Percentiles rank a stretch among this genome's conserved stretches.
Conservation (phyloP, 345 rosid genomes). For the Trapa bicornis region DNA sequence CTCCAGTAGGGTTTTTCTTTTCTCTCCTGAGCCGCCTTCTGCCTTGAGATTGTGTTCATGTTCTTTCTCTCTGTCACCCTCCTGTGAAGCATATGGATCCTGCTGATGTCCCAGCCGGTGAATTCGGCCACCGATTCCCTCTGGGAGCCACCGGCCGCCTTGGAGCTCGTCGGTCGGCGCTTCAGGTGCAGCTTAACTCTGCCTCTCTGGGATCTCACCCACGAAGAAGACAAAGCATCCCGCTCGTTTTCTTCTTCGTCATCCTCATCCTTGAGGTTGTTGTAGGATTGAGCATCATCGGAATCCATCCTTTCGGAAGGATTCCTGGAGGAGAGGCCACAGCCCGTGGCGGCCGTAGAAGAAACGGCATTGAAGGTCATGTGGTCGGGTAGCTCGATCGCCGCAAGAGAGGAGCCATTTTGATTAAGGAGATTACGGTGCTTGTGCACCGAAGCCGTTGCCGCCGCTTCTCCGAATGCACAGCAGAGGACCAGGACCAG, state of each 20-base stretch:
- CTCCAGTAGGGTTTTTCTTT: constrained; percentile 4
- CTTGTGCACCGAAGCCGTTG: constrained; percentile 24
- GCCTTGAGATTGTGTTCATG: constrained; percentile 40
- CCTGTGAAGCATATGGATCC: constrained; percentile 61
- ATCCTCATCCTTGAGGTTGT: constrained; percentile 3
- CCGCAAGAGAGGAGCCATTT: constrained; percentile 43
- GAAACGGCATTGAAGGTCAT: constrained; percentile 70
- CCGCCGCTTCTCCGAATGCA: constrained; percentile 23
- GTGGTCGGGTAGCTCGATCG: constrained; percentile 49
- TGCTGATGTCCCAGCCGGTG: constrained; percentile 39
- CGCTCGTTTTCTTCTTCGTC: constrained; percentile 5
- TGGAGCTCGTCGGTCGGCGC: constrained; percentile 29
- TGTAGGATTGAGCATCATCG: background rate
- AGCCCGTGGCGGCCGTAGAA: constrained; percentile 43
- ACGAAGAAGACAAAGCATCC: background rate
- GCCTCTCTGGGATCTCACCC: constrained; percentile 9
- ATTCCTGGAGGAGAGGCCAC: constrained; percentile 32
- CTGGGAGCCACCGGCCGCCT: constrained; percentile 9
- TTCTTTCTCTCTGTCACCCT: constrained; percentile 68
- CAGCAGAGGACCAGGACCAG: constrained; percentile 24
- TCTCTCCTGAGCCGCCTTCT: constrained; percentile 14
- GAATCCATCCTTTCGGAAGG: constrained; percentile 15
- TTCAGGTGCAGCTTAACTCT: constrained; percentile 59
- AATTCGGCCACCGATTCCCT: constrained; percentile 35
- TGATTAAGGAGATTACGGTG: constrained; percentile 11